These are phyloP conservation scores for Russula earlei DNA, from an alignment of 768 basidiomycete genomes.

Conservation along the genomic window DNA sequence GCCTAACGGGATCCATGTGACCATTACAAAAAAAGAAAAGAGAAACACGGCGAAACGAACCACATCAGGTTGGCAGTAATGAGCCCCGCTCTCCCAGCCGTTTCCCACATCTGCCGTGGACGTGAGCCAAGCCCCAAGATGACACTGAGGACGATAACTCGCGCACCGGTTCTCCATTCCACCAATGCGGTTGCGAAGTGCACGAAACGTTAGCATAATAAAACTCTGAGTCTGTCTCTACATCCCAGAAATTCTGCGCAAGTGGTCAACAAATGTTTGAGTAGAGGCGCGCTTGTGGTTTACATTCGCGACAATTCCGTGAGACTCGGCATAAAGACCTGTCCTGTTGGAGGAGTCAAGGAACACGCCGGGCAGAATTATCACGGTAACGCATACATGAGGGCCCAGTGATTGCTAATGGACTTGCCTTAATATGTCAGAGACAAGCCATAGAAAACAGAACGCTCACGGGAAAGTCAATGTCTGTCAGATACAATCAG, in stretches of 20 bases:
- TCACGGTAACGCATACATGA: slow-evolving; percentile 47
- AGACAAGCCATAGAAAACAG: neutral
- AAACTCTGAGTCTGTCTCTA: slow-evolving; percentile 49
- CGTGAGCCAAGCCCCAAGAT: neutral
- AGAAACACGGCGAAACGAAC: slow-evolving; percentile 34
- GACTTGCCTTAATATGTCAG: neutral
- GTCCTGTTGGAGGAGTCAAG: slow-evolving; percentile 43
- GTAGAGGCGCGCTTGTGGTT: slow-evolving; percentile 17
- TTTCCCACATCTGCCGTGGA: slow-evolving; percentile 75
- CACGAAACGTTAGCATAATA: slow-evolving; percentile 56
- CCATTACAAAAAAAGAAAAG: neutral
- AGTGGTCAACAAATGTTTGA: neutral
- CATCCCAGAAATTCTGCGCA: slow-evolving; percentile 80
- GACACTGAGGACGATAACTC: neutral
- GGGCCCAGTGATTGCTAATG: slow-evolving; percentile 76
- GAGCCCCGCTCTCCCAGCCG: slow-evolving; percentile 61
- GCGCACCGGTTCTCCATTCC: slow-evolving; percentile 81
- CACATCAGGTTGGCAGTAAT: slow-evolving; percentile 89
- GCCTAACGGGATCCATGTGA: slow-evolving; percentile 38
- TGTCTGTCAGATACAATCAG: slow-evolving; percentile 38
- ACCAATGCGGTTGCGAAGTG: slow-evolving; percentile 67
- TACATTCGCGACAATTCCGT: slow-evolving; percentile 87
- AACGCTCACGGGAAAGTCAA: slow-evolving; percentile 78
- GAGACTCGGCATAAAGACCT: slow-evolving; percentile 80
- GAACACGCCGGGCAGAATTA: neutral